Base-by-base conservation (phyloP, 2,329 filamentous ascomycete species). In the Corynespora cassiicola region DNA sequence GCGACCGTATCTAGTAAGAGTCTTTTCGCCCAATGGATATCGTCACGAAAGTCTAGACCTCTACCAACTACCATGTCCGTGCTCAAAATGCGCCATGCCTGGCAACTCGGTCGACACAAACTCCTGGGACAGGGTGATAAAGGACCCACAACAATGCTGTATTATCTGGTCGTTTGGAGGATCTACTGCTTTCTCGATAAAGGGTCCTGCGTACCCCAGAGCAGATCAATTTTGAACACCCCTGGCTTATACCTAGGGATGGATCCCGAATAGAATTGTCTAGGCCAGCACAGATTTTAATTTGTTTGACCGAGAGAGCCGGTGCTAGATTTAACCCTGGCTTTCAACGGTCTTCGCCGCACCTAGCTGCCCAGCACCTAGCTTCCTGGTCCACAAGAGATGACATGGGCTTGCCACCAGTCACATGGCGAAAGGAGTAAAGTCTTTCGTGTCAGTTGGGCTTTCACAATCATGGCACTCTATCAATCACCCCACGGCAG, bases 291-390 rank as follows among this genome's bases (percentile, higher is more conserved):
- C 24, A 14, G 12, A 28, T 14, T 12, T 11, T 33, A 50, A 49
- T 45, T 20, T 12, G 25, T 22, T 16, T 29, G 37, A 45, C 30
- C 27, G 45, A 31, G n/a, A 32, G 29, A 50, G 31, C 42, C 34
- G 39, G 24, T 14, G 18, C 15, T 33, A n/a, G n/a, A 42, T 47
- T 14, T 22, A n/a, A 42, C 37, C 40, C 31, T 36, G 45, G 37
- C 25, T 46, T 52, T 35, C 22, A 34, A 40, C 42, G 40, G 43
- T n/a, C 42, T 50, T 50, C 46, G 18, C 31, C 37, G 40, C 47
- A n/a, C n/a, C n/a, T n/a, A 56, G 34, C 36, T 19, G 25, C 29
- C 35, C 40, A 42, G 25, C 25, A 27, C 36, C 12, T 18, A 27
- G 12, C 9, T 25, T 29, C 25, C 35, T 21, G 31, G 23, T 9